Evolutionary conservation across 2,329 filamentous ascomycete genomes (phyloP).

Genomic region (Epicoccum sorghinum): DNA sequence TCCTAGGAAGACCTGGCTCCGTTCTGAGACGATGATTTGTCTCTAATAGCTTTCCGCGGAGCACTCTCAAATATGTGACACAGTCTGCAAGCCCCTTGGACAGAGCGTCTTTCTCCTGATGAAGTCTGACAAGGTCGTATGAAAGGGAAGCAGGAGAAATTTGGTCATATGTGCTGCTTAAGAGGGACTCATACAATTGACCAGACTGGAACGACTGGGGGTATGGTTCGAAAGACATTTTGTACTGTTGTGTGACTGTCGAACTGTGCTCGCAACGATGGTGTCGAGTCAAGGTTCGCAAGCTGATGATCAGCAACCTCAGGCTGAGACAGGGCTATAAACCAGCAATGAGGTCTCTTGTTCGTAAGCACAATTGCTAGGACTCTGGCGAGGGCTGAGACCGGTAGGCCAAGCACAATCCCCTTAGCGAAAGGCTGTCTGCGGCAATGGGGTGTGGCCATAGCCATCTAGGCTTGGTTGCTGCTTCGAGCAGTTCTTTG

Average conservation of each 20-base stretch:
- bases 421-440: conserved; percentile 2
- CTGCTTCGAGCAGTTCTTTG: background rate
- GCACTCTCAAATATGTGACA: conserved; percentile 37
- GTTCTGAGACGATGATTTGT: conserved; percentile 28
- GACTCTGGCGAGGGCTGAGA: background rate
- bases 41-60: conserved; percentile 39
- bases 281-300: background rate
- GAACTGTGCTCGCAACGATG: background rate
- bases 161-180: background rate
- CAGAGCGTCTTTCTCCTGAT: conserved; percentile 32
- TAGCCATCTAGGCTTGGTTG: conserved; percentile 5
- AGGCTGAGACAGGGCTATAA: conserved; percentile 12
- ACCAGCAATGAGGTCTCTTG: background rate
- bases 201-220: background rate
- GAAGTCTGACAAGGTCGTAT: conserved; percentile 17
- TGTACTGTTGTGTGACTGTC: background rate
- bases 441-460: background rate
- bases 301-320: background rate
- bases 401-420: background rate
- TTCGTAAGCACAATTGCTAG: background rate
- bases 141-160: background rate
- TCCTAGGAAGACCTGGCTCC: conserved; percentile 18
- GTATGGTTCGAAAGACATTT: conserved; percentile 1
- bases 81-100: conserved; percentile 40
- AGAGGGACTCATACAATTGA: background rate